Conservation (phyloP, 2,329 filamentous ascomycete genomes). For the Fusarium albidum region DNA sequence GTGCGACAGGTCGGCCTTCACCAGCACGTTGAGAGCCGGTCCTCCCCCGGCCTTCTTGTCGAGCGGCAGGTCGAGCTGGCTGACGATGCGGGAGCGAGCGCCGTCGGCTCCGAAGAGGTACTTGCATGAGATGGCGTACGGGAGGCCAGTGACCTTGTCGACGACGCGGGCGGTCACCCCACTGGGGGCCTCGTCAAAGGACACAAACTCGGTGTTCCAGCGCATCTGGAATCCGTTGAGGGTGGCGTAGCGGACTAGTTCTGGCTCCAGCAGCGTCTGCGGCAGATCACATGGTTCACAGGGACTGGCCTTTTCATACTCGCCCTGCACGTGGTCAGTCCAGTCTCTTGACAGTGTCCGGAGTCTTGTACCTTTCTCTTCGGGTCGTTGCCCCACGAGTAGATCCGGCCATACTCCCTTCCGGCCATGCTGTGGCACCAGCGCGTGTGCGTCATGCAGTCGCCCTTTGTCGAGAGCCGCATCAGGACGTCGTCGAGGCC, state of each 20-base stretch:
- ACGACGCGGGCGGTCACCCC: slow-evolving; percentile 43
- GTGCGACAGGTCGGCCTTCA: slow-evolving; percentile 58
- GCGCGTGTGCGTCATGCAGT: slow-evolving; percentile 58
- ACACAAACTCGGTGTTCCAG: slow-evolving; percentile 47
- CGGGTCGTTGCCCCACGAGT: slow-evolving; percentile 61
- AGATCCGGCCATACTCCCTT: slow-evolving; percentile 57
- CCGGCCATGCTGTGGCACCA: slow-evolving; percentile 63
- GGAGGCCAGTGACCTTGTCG: slow-evolving; percentile 46
- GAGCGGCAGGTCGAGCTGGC: slow-evolving; percentile 49
- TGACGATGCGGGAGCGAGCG: slow-evolving; percentile 49
- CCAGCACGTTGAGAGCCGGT: slow-evolving; percentile 50
- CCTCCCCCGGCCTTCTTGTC: slow-evolving; percentile 52
- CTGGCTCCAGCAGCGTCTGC: not conserved
- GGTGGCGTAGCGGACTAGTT: slow-evolving; percentile 47
- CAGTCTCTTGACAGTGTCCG: no score
- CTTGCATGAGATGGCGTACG: slow-evolving; percentile 56
- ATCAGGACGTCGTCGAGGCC: slow-evolving; percentile 54
- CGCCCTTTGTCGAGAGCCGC: slow-evolving; percentile 46
- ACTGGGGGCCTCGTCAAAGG: slow-evolving; percentile 36
- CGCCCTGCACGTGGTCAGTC: no score
- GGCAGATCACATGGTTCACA: slow-evolving; percentile 1
- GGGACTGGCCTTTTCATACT: slow-evolving; percentile 4
- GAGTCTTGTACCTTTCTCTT: slow-evolving; percentile 46
- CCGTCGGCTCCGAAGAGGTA: slow-evolving; percentile 66
- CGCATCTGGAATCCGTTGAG: slow-evolving; percentile 46